These are phyloP conservation scores for Pseudomicrostroma phylloplanum DNA, from an alignment of 1,284 basidiomycete species.

Conservation along the genomic window DNA sequence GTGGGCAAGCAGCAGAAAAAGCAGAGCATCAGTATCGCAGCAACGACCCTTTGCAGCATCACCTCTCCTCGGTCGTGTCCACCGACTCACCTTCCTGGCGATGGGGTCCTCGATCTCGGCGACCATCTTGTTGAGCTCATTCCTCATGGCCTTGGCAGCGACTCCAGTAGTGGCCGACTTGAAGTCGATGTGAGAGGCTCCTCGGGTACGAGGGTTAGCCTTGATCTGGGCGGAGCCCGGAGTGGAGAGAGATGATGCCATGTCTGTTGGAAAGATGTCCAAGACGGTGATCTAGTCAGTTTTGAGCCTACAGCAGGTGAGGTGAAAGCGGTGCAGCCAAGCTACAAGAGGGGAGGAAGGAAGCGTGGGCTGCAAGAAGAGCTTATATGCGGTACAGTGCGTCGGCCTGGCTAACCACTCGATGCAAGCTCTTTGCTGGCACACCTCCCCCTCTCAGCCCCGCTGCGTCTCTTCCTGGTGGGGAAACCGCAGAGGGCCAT, in stretches of 20 bases:
- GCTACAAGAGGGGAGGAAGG: no score
- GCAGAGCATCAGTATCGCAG: background rate
- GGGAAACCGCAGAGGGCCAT: no score
- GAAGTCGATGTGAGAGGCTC: slow-evolving; percentile 60
- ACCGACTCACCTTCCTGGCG: slow-evolving; percentile 60
- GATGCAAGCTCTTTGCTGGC: no score
- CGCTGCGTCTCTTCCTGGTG: no score
- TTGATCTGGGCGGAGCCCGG: background rate
- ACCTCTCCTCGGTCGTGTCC: background rate
- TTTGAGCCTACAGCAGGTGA: no score
- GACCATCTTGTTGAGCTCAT: slow-evolving; percentile 92
- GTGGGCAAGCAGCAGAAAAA: background rate
- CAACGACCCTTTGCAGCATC: background rate
- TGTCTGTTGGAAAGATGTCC: background rate
- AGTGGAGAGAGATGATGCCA: slow-evolving; percentile 15
- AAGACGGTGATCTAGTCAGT: background rate
- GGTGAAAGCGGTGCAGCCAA: no score
- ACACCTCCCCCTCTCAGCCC: no score
- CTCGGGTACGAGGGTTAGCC: slow-evolving; percentile 10
- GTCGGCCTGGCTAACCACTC: no score
- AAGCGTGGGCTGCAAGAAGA: no score
- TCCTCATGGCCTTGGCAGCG: slow-evolving; percentile 95
- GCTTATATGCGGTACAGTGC: no score
- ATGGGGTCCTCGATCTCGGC: slow-evolving; percentile 58
- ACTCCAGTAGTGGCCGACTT: slow-evolving; percentile 97